phyloP scores from a whole-genome alignment of 2,329 filamentous ascomycete genomes.

The Fusarium heterosporum region DNA sequence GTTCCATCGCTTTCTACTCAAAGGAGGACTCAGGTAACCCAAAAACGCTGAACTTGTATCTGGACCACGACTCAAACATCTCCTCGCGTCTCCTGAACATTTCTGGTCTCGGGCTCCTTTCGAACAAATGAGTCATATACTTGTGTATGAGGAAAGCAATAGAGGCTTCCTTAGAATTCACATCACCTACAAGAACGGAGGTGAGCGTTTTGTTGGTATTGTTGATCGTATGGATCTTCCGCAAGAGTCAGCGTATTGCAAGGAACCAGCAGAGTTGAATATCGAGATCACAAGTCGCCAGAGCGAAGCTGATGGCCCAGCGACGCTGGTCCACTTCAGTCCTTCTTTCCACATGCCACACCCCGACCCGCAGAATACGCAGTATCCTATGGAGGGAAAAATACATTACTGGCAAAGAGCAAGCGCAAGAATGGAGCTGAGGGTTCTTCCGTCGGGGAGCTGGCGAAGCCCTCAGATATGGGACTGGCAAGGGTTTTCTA shows the following conservation, averaged over 20 bases:
- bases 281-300: background rate
- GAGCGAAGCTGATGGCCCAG: no score
- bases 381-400: background rate
- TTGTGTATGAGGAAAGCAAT: background rate
- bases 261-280: background rate
- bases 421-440: background rate
- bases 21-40: background rate
- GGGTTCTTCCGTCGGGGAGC: background rate
- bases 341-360: rapidly evolving
- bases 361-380: no score
- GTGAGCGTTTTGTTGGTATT: background rate
- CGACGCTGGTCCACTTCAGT: background rate
- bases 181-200: conserved; percentile 4
- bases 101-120: conserved; percentile 4
- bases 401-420: background rate
- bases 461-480: background rate
- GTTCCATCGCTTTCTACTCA: background rate
- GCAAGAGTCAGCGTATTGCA: background rate
- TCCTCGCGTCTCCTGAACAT: background rate
- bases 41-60: background rate
- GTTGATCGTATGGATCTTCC: no score
- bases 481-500: background rate
- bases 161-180: background rate
- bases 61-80: no score
- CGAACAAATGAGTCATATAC: background rate